A percentile compares a stretch with the other conserved stretches of the same genome.
Evolutionary conservation across 805 yeast genomes (phyloP).

Genomic region (Ogataea corticis): DNA sequence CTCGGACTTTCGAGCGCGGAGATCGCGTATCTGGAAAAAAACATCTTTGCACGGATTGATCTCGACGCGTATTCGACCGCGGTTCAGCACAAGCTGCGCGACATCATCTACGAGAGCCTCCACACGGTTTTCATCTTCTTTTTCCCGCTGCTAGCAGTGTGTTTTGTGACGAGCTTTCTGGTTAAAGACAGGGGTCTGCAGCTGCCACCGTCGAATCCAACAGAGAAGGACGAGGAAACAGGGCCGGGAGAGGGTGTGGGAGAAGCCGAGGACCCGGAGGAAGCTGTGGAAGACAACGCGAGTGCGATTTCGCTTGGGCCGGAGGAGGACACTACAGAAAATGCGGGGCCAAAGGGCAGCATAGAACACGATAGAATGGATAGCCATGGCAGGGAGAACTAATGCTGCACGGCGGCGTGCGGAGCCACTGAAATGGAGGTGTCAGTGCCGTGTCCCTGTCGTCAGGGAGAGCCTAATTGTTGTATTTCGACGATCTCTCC

Average conservation of each 20-base stretch:
- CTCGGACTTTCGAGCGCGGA: constrained; percentile 13
- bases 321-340: too few species aligned
- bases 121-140: constrained; percentile 36
- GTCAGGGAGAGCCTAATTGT: too few species aligned
- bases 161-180: constrained; percentile 34
- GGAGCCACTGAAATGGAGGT: too few species aligned
- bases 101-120: constrained; percentile 34
- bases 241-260: too few species aligned
- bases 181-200: constrained; percentile 42
- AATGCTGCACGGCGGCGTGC: too few species aligned
- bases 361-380: too few species aligned
- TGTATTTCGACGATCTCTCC: too few species aligned
- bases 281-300: background rate
- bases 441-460: too few species aligned
- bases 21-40: constrained; percentile 25
- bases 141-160: constrained; percentile 38
- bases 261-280: background rate
- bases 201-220: constrained; percentile 24
- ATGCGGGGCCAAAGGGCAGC: too few species aligned
- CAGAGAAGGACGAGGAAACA: background rate
- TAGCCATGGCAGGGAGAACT: too few species aligned
- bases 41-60: constrained; percentile 35
- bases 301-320: too few species aligned
- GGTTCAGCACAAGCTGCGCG: constrained; percentile 25
- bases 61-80: constrained; percentile 22